These are phyloP conservation scores for Rhizopus microsporus DNA, from an alignment of 371 early-diverging fungal species.

Conservation along the genomic window DNA sequence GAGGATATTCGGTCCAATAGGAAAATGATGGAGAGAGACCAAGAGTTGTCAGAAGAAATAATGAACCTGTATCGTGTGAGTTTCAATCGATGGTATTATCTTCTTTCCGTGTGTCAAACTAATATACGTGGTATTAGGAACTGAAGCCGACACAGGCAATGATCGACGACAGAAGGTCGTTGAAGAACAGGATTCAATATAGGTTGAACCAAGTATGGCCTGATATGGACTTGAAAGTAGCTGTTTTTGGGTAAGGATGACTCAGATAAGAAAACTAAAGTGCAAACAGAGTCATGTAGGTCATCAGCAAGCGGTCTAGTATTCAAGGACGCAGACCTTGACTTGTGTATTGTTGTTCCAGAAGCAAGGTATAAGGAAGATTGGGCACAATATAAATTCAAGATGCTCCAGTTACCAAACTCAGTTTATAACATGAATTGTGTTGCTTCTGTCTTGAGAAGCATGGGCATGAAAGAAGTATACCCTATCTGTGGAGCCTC, in stretches of 20 bases:
- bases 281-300: slow-evolving; percentile 2
- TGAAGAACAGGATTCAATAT: slow-evolving; percentile 11
- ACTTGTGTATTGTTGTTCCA: slow-evolving; percentile 39
- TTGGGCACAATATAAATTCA: background rate
- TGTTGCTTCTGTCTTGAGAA: slow-evolving; percentile 13
- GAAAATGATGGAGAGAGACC: background rate
- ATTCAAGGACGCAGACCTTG: slow-evolving; percentile 29
- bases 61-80: background rate
- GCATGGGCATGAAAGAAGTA: slow-evolving; percentile 29
- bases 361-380: slow-evolving; percentile 6
- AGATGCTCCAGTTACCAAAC: background rate
- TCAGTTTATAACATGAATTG: slow-evolving; percentile 29
- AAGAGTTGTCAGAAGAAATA: background rate
- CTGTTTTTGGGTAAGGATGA: slow-evolving; percentile 32
- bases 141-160: slow-evolving; percentile 5
- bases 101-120: background rate
- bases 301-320: slow-evolving; percentile 33
- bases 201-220: slow-evolving; percentile 24
- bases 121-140: background rate
- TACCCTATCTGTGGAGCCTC: slow-evolving; percentile 30
- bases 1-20: background rate
- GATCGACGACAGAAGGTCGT: slow-evolving; percentile 2
- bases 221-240: slow-evolving; percentile 12
- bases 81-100: background rate
- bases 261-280: background rate